A percentile compares a stretch with the other conserved stretches of the same genome.
Evolutionary conservation across 495 filamentous ascomycete genomes (phyloP).

Genomic region (Wilcoxina mikolae): DNA sequence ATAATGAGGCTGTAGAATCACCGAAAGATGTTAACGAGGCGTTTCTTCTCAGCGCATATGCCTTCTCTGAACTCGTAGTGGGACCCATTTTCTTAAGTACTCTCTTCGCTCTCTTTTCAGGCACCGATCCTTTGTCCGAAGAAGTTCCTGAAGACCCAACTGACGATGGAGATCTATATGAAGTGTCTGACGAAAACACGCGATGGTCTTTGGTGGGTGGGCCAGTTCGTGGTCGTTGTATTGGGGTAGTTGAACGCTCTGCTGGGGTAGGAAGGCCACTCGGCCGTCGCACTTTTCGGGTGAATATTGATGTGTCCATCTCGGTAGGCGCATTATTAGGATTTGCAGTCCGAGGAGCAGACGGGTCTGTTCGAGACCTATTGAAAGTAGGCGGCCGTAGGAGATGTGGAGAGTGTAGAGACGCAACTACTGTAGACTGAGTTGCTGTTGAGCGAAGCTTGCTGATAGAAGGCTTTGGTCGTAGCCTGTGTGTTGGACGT

Average conservation of each 20-base stretch:
- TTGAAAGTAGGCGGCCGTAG: not conserved
- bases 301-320: slow-evolving; percentile 4
- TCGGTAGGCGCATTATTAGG: not conserved
- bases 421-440: not conserved
- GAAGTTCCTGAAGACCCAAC: slow-evolving; percentile 1
- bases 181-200: not conserved
- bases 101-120: not conserved
- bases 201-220: slow-evolving; percentile 7
- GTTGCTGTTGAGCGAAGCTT: slow-evolving; percentile 4
- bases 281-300: not conserved
- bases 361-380: not conserved
- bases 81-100: not conserved
- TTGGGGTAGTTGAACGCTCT: slow-evolving; percentile 1
- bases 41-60: slow-evolving; percentile 14
- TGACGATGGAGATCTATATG: not conserved
- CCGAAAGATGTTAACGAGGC: slow-evolving; percentile 21
- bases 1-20: slow-evolving; percentile 20
- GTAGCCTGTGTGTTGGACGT: not conserved
- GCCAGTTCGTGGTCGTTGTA: slow-evolving; percentile 5
- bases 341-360: not conserved
- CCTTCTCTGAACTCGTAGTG: not conserved
- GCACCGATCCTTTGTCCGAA: slow-evolving; percentile 1
- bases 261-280: slow-evolving; percentile 5
- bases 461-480: slow-evolving; percentile 6
- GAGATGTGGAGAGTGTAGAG: not conserved